Percentiles rank a stretch among this genome's conserved stretches.
Evolutionary conservation across 2,329 filamentous ascomycete genomes (phyloP).

Genomic region (Trichoderma atrobrunneum): DNA sequence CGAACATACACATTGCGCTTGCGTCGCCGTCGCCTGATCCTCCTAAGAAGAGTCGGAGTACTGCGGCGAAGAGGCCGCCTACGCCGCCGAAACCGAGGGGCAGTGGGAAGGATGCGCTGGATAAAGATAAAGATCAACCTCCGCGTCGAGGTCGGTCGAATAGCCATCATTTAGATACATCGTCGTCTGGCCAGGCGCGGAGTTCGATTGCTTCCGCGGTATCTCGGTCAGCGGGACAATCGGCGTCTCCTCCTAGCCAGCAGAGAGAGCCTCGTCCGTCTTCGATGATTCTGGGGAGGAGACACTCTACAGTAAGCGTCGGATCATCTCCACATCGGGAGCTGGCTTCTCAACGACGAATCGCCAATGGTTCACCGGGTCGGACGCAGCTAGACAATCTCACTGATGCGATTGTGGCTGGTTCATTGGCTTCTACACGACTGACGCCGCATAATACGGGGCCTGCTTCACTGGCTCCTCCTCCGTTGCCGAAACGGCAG

Average conservation of each 20-base stretch:
- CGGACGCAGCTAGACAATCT: slow-evolving; percentile 61
- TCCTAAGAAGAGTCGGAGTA: slow-evolving; percentile 28
- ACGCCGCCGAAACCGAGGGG: slow-evolving; percentile 38
- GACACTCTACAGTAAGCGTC: slow-evolving; percentile 27
- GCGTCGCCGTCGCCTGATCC: slow-evolving; percentile 31
- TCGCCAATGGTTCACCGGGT: slow-evolving; percentile 30
- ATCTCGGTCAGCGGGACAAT: slow-evolving; percentile 9
- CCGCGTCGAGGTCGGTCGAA: slow-evolving; percentile 10
- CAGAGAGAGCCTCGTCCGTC: slow-evolving; percentile 17
- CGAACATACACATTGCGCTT: slow-evolving; percentile 19
- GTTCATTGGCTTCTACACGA: slow-evolving; percentile 66
- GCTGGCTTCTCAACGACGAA: slow-evolving; percentile 30
- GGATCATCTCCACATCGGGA: slow-evolving; percentile 35
- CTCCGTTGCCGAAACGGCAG: slow-evolving; percentile 40
- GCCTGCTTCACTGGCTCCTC: slow-evolving; percentile 31
- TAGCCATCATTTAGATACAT: slow-evolving; percentile 17
- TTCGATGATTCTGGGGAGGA: slow-evolving; percentile 19
- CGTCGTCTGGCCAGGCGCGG: neutral
- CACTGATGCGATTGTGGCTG: slow-evolving; percentile 71
- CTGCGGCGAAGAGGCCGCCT: slow-evolving; percentile 31
- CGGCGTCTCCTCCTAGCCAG: neutral
- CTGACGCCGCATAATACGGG: slow-evolving; percentile 41
- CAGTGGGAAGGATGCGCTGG: slow-evolving; percentile 21
- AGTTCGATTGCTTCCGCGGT: neutral
- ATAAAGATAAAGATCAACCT: neutral